These are phyloP conservation scores for Phytophthora aleatoria DNA, from an alignment of 352 stramenopile species.

Conservation along the genomic window DNA sequence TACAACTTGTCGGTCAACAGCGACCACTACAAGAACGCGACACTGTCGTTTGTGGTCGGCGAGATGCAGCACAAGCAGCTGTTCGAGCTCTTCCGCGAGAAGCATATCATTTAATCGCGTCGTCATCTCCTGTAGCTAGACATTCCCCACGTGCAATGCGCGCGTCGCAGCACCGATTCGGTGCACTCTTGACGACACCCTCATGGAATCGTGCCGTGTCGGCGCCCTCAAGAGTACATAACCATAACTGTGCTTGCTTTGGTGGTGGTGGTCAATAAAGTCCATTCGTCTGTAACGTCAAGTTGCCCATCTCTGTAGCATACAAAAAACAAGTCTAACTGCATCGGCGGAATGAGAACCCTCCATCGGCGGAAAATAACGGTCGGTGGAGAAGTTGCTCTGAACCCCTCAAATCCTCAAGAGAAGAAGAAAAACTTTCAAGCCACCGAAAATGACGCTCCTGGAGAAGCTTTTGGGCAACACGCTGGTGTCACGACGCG, in stretches of 20 bases:
- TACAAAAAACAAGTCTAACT: conserved; percentile 27
- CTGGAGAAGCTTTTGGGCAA: conserved; percentile 61
- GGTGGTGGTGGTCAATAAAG: not conserved
- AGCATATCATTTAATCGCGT: conserved; percentile 46
- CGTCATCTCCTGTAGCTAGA: not conserved
- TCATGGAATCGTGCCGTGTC: conserved; percentile 3
- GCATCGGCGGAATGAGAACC: conserved; percentile 19
- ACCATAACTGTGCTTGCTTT: no score
- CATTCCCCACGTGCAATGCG: conserved; percentile 4
- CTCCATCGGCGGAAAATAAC: conserved; percentile 48
- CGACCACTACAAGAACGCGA: conserved; percentile 77
- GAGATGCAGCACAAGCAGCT: conserved; percentile 84
- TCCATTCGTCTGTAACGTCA: conserved; percentile 6
- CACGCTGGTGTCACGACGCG: conserved; percentile 57
- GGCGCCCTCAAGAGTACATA: conserved; percentile 9
- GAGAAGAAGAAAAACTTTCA: conserved; percentile 11
- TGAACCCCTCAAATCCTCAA: conserved; percentile 5
- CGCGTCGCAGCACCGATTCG: conserved; percentile 6
- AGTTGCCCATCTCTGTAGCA: conserved; percentile 1
- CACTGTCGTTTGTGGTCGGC: conserved; percentile 74
- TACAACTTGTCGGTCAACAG: conserved; percentile 72
- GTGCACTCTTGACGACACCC: conserved; percentile 12
- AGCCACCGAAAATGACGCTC: conserved; percentile 43
- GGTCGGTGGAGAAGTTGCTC: conserved; percentile 14
- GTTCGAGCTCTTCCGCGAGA: conserved; percentile 63